Conservation (phyloP, 805 yeast species). For the Lachancea meyersii region DNA sequence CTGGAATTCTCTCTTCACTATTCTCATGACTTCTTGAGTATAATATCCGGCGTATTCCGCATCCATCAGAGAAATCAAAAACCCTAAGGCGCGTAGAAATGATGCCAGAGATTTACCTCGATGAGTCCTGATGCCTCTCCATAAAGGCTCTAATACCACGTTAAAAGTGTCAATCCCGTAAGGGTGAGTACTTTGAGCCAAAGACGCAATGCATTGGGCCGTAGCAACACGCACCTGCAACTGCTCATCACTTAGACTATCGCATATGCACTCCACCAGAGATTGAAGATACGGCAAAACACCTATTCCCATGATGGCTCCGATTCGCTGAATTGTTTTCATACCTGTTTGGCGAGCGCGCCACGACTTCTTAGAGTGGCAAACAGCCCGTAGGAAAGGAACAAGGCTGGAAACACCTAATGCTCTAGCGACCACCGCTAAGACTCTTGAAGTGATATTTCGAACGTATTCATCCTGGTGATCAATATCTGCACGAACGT, state of each 20-base stretch:
- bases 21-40: constrained; percentile 62
- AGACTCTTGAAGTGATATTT: constrained; percentile 65
- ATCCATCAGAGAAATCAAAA: constrained; percentile 79
- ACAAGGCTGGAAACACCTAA: constrained; percentile 64
- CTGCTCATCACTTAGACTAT: constrained; percentile 61
- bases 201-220: constrained; percentile 61
- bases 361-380: constrained; percentile 71
- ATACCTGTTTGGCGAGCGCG: constrained; percentile 79
- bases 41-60: constrained; percentile 74
- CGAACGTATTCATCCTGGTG: constrained; percentile 76
- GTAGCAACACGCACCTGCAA: constrained; percentile 60
- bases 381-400: constrained; percentile 78
- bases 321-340: constrained; percentile 68
- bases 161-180: constrained; percentile 90
- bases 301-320: constrained; percentile 61
- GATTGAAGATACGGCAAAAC: constrained; percentile 67
- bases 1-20: constrained; percentile 63
- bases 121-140: constrained; percentile 72
- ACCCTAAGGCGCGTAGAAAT: constrained; percentile 70
- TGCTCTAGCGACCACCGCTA: constrained; percentile 79
- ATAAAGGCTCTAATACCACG: constrained; percentile 60
- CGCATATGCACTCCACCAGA: constrained; percentile 54
- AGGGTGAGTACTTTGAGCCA: constrained; percentile 80
- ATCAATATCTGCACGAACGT: constrained; percentile 76
- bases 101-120: constrained; percentile 75